Conservation (phyloP, 257 asterid species). For the Nicotiana undulata region DNA sequence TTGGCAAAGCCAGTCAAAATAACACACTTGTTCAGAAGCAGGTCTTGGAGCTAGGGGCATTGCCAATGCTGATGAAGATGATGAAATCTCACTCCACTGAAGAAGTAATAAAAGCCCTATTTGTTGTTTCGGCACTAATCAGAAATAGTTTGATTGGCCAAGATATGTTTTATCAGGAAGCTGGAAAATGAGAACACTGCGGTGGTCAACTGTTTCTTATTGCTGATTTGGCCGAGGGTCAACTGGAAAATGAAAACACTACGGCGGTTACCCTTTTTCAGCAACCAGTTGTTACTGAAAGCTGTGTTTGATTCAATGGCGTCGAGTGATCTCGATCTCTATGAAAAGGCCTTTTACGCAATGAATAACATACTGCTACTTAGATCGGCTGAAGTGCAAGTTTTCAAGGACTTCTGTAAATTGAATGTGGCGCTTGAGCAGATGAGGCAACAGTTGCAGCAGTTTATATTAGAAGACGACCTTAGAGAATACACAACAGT, state of each 20-base stretch:
- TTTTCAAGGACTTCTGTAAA: conserved; percentile 49
- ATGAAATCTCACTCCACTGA: conserved; percentile 40
- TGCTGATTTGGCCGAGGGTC: conserved; percentile 59
- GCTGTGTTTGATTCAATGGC: conserved; percentile 55
- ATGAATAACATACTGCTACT: conserved; percentile 51
- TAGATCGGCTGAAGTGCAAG: conserved; percentile 35
- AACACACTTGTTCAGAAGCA: conserved; percentile 72
- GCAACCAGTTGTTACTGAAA: conserved; percentile 46
- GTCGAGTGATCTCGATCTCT: conserved; percentile 68
- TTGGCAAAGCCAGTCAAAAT: conserved; percentile 90
- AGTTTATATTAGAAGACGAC: conserved; percentile 32
- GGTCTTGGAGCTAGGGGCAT: conserved; percentile 65
- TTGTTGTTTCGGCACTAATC: conserved; percentile 75
- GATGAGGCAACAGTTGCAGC: conserved; percentile 44
- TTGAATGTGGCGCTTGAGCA: conserved; percentile 44
- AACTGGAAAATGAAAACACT: conserved; percentile 27
- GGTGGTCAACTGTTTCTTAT: conserved; percentile 50
- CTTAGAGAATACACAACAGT: conserved; percentile 47
- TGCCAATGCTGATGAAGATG: conserved; percentile 58
- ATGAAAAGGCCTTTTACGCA: conserved; percentile 82
- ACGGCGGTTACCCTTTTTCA: conserved; percentile 38
- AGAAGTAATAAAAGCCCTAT: conserved; percentile 74
- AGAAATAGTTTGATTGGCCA: conserved; percentile 58
- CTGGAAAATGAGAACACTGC: too few relatives aligned
- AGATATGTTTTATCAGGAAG: conserved; percentile 48